Evolutionary conservation across 192 early-diverging fungal genomes (phyloP).

Genomic region (Phlyctochytrium planicorne): DNA sequence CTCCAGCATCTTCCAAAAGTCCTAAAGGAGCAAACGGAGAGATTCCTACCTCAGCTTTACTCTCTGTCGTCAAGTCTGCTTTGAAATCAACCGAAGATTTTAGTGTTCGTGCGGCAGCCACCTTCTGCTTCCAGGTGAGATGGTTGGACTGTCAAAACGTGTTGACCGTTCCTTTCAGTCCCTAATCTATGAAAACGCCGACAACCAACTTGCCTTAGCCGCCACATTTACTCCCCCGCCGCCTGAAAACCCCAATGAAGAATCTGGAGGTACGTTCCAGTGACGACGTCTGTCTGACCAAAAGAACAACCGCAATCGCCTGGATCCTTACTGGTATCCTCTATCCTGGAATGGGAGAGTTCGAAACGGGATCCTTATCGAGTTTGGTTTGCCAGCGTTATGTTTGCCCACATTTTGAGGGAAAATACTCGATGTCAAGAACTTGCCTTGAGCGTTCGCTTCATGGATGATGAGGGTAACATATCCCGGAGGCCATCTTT

Average conservation of each 20-base stretch:
- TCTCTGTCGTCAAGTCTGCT: constrained; percentile 76
- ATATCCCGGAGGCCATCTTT: background rate
- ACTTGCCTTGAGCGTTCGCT: constrained; percentile 68
- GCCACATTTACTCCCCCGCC: constrained; percentile 82
- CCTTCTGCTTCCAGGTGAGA: constrained; percentile 71
- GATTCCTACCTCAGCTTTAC: constrained; percentile 73
- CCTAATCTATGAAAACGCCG: constrained; percentile 75
- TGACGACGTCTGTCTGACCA: background rate
- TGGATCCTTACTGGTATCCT: constrained; percentile 82
- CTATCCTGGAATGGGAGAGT: constrained; percentile 75
- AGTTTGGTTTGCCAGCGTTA: constrained; percentile 83
- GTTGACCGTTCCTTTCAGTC: constrained; percentile 36
- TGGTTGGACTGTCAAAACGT: background rate
- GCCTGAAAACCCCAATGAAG: constrained; percentile 64
- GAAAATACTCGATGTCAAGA: constrained; percentile 76
- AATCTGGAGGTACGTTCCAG: constrained; percentile 45
- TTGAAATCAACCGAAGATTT: constrained; percentile 66
- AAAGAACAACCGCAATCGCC: constrained; percentile 75
- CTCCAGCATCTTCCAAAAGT: constrained; percentile 41
- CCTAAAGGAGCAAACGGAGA: background rate
- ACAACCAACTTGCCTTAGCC: constrained; percentile 83
- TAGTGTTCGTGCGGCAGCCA: constrained; percentile 75
- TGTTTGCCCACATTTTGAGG: constrained; percentile 77
- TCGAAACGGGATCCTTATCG: constrained; percentile 76
- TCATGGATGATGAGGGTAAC: constrained; percentile 70